Base-by-base conservation (phyloP, 148 eudicot species). In the Tetragonia tetragonoides region DNA sequence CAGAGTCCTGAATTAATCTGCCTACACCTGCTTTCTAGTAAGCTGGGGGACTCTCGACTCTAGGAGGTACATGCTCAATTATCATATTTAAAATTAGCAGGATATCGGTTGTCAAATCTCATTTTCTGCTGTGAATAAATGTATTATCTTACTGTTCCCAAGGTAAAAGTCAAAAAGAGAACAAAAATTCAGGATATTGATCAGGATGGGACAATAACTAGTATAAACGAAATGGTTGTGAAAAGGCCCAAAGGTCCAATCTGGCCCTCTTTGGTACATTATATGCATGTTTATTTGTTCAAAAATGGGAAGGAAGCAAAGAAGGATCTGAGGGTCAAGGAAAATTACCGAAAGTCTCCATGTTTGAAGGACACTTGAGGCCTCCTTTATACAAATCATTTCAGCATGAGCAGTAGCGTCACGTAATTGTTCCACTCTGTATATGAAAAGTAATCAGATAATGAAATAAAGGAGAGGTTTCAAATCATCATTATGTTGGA, bases 381-480 rank as follows among this genome's bases (percentile, higher is more conserved):
- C 99, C 84, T 92, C 92, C 75, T 90, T 79, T 82, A 95, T 95
- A 75, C 99, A 95, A 59, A 88, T 86, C 90, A 95, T 95, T 85
- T 95, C 98, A 15, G 98, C 97, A 87, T 92, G 97, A 62, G 99
- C 99, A 67, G 99, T 95, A 47, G 97, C 89, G 86, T 95, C 99
- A 42, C 99, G 87, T 72, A 90, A 80, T 80, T 91, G 94, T 86
- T 92, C 99, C 72, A 95, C 99, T 67, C 99, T 95, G 88, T 61
- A 83, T 24, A 72, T 67, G 37, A 21, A 70, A 7, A 62, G 28
- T 54, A 38, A 57, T 24, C 46, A 78, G 70, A 73, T 54, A 66
- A 20, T 11, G 14, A 66, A 74, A 63, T 23, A 69, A 41, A 34
- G 6, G 56, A 7, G 62, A 24, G 66, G 10, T 20, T 46, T 40